Percentiles rank a stretch among this genome's conserved stretches.
phyloP scores from a whole-genome alignment of 2,329 filamentous ascomycete genomes.

The Nothophaeocryptopus gaeumannii region DNA sequence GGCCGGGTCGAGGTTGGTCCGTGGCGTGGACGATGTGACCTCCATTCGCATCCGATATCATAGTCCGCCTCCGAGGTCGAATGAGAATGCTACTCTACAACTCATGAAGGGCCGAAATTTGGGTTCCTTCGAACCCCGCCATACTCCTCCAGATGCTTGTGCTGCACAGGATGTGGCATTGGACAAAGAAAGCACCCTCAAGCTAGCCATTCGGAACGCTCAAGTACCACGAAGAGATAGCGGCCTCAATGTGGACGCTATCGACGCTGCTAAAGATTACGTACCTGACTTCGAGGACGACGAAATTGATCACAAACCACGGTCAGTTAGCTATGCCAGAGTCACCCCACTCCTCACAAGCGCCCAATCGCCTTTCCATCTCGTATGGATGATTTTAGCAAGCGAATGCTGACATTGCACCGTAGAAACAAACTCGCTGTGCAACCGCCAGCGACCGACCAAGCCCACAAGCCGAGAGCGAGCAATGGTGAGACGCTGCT shows the following conservation, averaged over 20 bases:
- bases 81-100: constrained; percentile 9
- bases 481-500: not conserved
- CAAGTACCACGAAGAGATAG: constrained; percentile 22
- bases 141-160: constrained; percentile 21
- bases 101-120: constrained; percentile 10
- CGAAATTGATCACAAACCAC: not conserved
- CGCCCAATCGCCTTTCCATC: no score
- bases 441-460: constrained; percentile 3
- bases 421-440: not conserved
- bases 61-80: constrained; percentile 17
- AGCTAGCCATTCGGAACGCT: constrained; percentile 14
- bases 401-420: no score
- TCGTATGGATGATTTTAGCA: no score
- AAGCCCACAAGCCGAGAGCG: not conserved
- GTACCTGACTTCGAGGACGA: not conserved
- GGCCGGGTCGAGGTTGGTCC: no score
- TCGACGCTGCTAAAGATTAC: not conserved
- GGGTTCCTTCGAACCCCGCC: constrained; percentile 16
- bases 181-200: constrained; percentile 14
- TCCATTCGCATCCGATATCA: constrained; percentile 20
- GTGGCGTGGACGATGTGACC: constrained; percentile 2
- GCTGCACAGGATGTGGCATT: constrained; percentile 22
- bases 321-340: no score
- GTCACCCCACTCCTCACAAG: no score
- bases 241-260: constrained; percentile 6